Percentiles rank a stretch among this genome's conserved stretches.
Conservation (phyloP, 1,284 basidiomycete genomes). For the Coriolopsis trogii region DNA sequence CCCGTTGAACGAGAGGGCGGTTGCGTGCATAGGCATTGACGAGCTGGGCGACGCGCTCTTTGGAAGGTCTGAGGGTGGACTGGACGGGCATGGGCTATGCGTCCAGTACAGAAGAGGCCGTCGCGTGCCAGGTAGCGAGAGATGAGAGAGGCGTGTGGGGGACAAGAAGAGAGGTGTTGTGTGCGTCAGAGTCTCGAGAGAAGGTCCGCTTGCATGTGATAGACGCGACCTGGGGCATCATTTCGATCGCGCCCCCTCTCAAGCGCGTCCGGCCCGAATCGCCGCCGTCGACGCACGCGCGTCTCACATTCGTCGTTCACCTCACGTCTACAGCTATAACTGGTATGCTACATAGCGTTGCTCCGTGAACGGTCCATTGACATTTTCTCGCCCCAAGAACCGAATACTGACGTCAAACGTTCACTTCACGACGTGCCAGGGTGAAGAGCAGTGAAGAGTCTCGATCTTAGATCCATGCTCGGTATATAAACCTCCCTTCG, state of each 20-base stretch:
- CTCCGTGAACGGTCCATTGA: too few species aligned
- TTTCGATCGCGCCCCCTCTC: conserved; percentile 8
- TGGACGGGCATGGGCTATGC: conserved; percentile 31
- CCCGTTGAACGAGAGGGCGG: conserved; percentile 70
- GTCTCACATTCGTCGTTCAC: too few species aligned
- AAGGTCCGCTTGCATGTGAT: conserved; percentile 15
- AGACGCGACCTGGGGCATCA: conserved; percentile 15
- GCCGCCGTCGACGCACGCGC: too few species aligned
- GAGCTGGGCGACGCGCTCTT: conserved; percentile 42
- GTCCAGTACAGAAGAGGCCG: background rate
- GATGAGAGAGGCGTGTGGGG: background rate
- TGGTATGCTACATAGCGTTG: too few species aligned
- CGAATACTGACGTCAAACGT: too few species aligned
- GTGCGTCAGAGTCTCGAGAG: background rate
- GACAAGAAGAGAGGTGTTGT: background rate
- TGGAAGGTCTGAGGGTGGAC: conserved; percentile 31
- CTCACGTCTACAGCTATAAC: too few species aligned
- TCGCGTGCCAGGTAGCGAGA: background rate
- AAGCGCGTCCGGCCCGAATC: too few species aligned
- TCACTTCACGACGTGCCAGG: too few species aligned
- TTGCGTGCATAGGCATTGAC: conserved; percentile 59
- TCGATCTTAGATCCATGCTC: too few species aligned
- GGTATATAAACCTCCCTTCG: too few species aligned
- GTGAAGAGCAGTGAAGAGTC: too few species aligned
- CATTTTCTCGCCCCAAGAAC: too few species aligned